Base-by-base conservation (phyloP, 2,329 filamentous ascomycete species). In the Stachybotrys chlorohalonatus region DNA sequence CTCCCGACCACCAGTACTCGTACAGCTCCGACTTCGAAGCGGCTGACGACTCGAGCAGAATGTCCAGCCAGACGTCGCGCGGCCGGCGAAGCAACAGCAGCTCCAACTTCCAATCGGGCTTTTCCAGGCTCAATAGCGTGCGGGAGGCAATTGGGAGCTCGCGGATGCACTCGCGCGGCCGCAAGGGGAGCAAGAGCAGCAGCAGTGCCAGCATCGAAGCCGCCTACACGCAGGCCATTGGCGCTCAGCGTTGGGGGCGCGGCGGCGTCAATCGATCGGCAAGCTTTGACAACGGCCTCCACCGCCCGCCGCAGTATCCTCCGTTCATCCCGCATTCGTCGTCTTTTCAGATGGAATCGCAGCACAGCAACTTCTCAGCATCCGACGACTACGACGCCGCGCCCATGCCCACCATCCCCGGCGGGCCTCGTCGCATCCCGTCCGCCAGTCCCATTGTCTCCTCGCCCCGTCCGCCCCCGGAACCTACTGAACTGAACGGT, bases 351-450 rank as follows among this genome's bases (percentile, higher is more conserved):
- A 65, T 75, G 57, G 77, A 81, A 48, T 75, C 78, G 57, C 70
- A 75, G 55, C 76, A 74, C 59, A 73, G 70, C 55, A 77, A 78
- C 59, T 70, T 79, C 52, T 58, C 56, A 59, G 65, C 60, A 59
- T 71, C 80, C 63, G 75, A 79, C 62, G 82, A 87, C 62, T 84
- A 86, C 71, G 88, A 94, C 66, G 88, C 90, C 52, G 92, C 91
- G 31, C 92, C 93, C 13, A 93, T 87, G 45, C 93, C 93, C 6
- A 92, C 85, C 31, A 79, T 96, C 42, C 90, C 90, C 39, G 86
- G 80, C 51, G 92, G 92, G 6, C 90, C 92, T 55, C 83, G 90
- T 56, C 74, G 74, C 54, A 59, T 60, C 51, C 58, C 63, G 56
- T 53, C 70, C 7, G 72, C 74, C 54, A 71, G 77, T 30, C 65